phyloP scores from a whole-genome alignment of 768 basidiomycete species.

The Suillus weaverae region DNA sequence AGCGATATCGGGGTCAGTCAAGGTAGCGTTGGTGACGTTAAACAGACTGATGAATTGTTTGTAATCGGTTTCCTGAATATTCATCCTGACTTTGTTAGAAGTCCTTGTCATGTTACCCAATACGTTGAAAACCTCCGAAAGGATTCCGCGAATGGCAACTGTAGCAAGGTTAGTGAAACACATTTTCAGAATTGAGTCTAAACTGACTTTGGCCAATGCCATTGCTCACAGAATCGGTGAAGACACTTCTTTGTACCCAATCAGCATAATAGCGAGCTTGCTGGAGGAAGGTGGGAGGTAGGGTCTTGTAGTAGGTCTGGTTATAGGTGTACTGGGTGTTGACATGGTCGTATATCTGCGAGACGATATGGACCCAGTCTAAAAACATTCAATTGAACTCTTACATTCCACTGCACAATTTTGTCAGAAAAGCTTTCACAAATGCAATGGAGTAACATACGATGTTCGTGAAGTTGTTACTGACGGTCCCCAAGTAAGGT shows the following conservation, averaged over 20 bases:
- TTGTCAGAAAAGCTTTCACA: conserved; percentile 12
- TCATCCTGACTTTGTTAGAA: conserved; percentile 73
- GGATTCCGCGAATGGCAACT: conserved; percentile 67
- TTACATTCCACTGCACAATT: conserved; percentile 67
- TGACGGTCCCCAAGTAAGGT: conserved; percentile 68
- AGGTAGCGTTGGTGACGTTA: conserved; percentile 65
- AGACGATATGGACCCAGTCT: not conserved
- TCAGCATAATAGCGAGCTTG: conserved; percentile 75
- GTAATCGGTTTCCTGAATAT: conserved; percentile 77
- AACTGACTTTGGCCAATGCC: conserved; percentile 76
- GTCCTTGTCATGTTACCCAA: conserved; percentile 76
- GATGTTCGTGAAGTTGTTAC: conserved; percentile 62
- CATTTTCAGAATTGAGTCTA: not conserved
- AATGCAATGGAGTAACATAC: conserved; percentile 40
- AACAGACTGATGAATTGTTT: conserved; percentile 89
- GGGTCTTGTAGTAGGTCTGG: conserved; percentile 69
- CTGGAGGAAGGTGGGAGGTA: conserved; percentile 67
- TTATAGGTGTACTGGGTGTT: conserved; percentile 79
- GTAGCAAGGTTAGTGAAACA: not conserved
- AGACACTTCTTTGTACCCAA: conserved; percentile 74
- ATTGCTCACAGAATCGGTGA: conserved; percentile 55
- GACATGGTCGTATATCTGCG: conserved; percentile 73
- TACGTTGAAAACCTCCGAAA: conserved; percentile 49
- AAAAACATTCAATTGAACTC: conserved; percentile 21
- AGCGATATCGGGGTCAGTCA: conserved; percentile 56